Evolutionary conservation across 495 filamentous ascomycete genomes (phyloP).

Genomic region (Aspergillus wentii): DNA sequence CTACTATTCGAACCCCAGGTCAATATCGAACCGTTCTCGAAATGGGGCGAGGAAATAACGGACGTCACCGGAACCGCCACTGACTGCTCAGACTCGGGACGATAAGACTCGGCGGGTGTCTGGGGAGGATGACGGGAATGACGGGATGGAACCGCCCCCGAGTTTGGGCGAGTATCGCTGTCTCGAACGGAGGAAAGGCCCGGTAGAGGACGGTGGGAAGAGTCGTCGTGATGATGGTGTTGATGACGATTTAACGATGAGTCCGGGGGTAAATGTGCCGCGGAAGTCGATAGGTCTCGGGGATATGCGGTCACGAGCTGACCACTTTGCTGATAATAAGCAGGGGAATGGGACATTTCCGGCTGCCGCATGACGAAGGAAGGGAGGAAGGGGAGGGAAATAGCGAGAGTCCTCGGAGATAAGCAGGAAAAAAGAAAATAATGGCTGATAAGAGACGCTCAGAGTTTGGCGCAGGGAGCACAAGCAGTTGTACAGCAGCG

Average conservation of each 20-base stretch:
- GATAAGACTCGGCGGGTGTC: slow-evolving; percentile 7
- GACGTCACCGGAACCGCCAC: slow-evolving; percentile 12
- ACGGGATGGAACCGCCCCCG: no score
- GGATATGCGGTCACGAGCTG: slow-evolving; percentile 19
- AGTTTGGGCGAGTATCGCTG: no score
- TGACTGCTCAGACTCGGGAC: slow-evolving; percentile 7
- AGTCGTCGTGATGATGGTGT: slow-evolving; percentile 1
- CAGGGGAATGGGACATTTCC: slow-evolving; percentile 40
- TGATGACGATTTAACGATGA: slow-evolving; percentile 6
- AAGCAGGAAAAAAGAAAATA: no score
- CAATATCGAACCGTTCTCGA: slow-evolving; percentile 19
- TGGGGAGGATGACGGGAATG: neutral
- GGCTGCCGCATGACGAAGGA: slow-evolving; percentile 29
- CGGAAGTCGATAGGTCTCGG: slow-evolving; percentile 15
- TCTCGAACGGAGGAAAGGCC: neutral
- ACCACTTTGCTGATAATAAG: slow-evolving; percentile 31
- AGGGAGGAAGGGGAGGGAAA: slow-evolving; percentile 7
- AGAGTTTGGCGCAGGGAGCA: slow-evolving; percentile 15
- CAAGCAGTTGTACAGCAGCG: slow-evolving; percentile 33
- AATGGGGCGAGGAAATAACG: slow-evolving; percentile 13
- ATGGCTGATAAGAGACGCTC: no score
- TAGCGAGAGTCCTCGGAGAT: neutral
- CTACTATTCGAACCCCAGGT: slow-evolving; percentile 23
- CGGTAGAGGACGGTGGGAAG: neutral
- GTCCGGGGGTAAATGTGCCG: slow-evolving; percentile 17